These are phyloP conservation scores for Psilocybe tampanensis DNA, from an alignment of 768 basidiomycete species.

Conservation along the genomic window DNA sequence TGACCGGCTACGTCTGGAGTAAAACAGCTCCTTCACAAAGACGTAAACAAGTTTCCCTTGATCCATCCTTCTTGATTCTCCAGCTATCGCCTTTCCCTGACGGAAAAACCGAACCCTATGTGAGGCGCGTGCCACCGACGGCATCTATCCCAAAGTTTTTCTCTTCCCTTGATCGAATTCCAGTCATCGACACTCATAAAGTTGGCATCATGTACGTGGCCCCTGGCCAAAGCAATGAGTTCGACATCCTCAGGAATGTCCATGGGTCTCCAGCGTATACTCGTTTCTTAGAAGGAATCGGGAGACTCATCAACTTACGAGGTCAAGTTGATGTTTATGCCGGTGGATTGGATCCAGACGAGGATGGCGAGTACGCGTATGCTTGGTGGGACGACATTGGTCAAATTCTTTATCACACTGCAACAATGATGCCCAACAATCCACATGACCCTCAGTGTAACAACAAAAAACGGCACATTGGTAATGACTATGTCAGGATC, in stretches of 20 bases:
- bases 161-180: slow-evolving; percentile 75
- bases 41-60: slow-evolving; percentile 81
- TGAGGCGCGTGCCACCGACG: slow-evolving; percentile 49
- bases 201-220: slow-evolving; percentile 96
- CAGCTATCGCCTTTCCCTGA: slow-evolving; percentile 77
- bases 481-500: slow-evolving; percentile 95
- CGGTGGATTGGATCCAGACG: slow-evolving; percentile 87
- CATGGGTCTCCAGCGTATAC: slow-evolving; percentile 96
- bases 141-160: slow-evolving; percentile 61
- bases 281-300: slow-evolving; percentile 89
- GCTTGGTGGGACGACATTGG: slow-evolving; percentile 99
- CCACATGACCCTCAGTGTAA: slow-evolving; percentile 67
- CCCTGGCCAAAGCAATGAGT: slow-evolving; percentile 83
- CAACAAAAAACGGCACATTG: slow-evolving; percentile 94
- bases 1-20: slow-evolving; percentile 90
- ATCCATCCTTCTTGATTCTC: slow-evolving; percentile 83
- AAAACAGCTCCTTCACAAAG: slow-evolving; percentile 85
- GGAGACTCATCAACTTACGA: slow-evolving; percentile 82
- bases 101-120: slow-evolving; percentile 37
- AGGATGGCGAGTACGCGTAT: slow-evolving; percentile 96
- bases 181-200: slow-evolving; percentile 97
- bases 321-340: slow-evolving; percentile 93
- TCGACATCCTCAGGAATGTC: slow-evolving; percentile 85
- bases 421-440: slow-evolving; percentile 94
- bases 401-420: slow-evolving; percentile 93